Base-by-base conservation (phyloP, 208 protist genomes). In the Trypanosoma caninum region DNA sequence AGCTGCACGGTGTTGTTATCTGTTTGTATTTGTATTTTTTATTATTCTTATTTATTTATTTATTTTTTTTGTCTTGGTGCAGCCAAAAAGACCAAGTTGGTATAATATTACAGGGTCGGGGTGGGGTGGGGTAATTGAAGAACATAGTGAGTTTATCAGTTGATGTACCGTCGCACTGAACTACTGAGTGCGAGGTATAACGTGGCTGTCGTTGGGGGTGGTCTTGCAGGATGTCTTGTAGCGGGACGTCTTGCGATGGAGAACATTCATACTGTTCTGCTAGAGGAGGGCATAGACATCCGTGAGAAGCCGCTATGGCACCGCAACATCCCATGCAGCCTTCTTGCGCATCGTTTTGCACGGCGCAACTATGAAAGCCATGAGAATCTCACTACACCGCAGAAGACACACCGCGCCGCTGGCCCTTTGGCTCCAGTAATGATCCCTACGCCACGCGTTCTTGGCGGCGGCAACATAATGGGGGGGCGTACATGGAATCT, bases 391-490 rank as follows among this genome's bases (percentile, higher is more conserved):
- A 78, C 80, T 6, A 61, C 73, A n/a, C 82, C 81, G 41, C 82
- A 85, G 59, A 61, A 62, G 44, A 68, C 55, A 50, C 72, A 78
- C 41, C 34, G 34, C 35, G 66, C 51, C 16, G 65, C 44, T 4
- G 61, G 22, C 33, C 45, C 38, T 20, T 51, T 13, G 38, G 75
- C 74, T 30, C 63, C 74, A 13, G 82, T 93, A 51, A 70, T 57
- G 70, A 80, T 93, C 41, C 82, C 80, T 4, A 80, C 78, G n/a
- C 75, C 87, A n/a, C 53, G 68, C 5, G 80, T 93, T 54, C 74
- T 93, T 27, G 87, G 87, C 41, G 87, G 87, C 0, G 74, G 79
- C 47, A 80, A 82, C 30, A 80, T 93, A 2, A 88, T 93, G 87
- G 87, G 87, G 28, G 83, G 76, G 31, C 80, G 82, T 22, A 69